Evolutionary conservation across 2,329 filamentous ascomycete genomes (phyloP).

Genomic region (Monilinia laxa): DNA sequence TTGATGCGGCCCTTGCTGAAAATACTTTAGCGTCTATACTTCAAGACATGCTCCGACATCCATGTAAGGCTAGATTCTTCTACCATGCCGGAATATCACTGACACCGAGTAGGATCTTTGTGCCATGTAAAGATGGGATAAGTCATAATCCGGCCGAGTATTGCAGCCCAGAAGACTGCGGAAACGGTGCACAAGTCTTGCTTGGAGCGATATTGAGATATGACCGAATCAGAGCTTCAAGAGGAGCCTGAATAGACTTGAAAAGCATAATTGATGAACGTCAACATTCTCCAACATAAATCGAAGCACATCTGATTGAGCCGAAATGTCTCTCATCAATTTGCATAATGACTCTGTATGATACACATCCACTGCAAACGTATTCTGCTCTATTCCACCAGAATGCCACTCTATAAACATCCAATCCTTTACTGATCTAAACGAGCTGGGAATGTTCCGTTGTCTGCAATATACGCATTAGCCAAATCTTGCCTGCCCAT

Average conservation of each 20-base stretch:
- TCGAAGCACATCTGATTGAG: constrained; percentile 20
- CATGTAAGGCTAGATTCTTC: constrained; percentile 45
- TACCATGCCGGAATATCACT: constrained; percentile 1
- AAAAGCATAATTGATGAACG: constrained; percentile 9
- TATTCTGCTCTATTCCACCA: constrained; percentile 27
- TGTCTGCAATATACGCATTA: constrained; percentile 49
- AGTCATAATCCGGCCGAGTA: constrained; percentile 65
- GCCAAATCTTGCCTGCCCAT: constrained; percentile 19
- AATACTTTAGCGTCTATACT: constrained; percentile 54
- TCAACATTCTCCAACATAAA: constrained; percentile 6
- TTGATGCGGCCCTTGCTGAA: constrained; percentile 30
- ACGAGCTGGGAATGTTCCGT: constrained; percentile 66
- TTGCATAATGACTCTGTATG: constrained; percentile 38
- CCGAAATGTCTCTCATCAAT: constrained; percentile 32
- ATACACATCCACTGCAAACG: constrained; percentile 35
- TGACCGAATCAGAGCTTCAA: constrained; percentile 39
- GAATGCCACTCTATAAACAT: constrained; percentile 13
- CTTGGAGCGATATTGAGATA: constrained; percentile 46
- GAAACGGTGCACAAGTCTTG: constrained; percentile 53
- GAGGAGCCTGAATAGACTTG: constrained; percentile 21
- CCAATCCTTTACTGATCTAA: constrained; percentile 50
- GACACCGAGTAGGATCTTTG: constrained; percentile 51
- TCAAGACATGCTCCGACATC: constrained; percentile 59
- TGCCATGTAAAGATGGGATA: constrained; percentile 61
- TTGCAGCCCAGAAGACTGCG: constrained; percentile 58